phyloP scores from a whole-genome alignment of 768 basidiomycete species.

The Leccinum imitatum region DNA sequence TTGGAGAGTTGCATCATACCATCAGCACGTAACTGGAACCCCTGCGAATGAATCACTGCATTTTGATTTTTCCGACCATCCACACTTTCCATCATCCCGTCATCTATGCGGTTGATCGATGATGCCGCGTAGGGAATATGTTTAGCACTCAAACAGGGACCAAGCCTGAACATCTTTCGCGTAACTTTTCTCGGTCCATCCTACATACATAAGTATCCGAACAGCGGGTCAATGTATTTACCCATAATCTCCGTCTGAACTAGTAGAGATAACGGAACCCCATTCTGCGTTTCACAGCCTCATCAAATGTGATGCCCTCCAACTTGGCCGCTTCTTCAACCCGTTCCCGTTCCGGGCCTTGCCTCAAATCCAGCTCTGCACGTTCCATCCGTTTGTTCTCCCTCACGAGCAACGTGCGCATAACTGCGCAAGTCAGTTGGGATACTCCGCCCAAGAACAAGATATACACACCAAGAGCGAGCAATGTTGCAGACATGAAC shows the following conservation, averaged over 20 bases:
- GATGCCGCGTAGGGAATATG: not conserved
- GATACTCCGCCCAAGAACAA: not conserved
- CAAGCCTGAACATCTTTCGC: not conserved
- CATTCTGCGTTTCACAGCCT: not conserved
- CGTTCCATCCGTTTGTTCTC: not conserved
- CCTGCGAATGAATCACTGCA: no score
- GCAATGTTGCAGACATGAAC: not conserved
- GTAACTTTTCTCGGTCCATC: not conserved
- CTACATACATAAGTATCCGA: not conserved
- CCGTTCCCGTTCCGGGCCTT: not conserved
- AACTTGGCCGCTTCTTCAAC: not conserved
- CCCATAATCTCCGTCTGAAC: not conserved
- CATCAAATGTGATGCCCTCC: not conserved
- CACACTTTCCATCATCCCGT: not conserved
- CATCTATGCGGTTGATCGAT: not conserved
- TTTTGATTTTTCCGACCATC: not conserved
- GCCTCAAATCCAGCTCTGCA: not conserved
- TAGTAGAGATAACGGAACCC: not conserved
- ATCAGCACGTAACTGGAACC: no score
- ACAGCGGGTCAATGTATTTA: not conserved
- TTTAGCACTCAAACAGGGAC: not conserved
- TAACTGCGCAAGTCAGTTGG: not conserved
- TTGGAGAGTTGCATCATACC: no score
- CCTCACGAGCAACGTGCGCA: not conserved
- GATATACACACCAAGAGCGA: not conserved